A percentile compares a stretch with the other conserved stretches of the same genome.
Conservation (phyloP, 441 rosid species). For the Gossypium trilobum region DNA sequence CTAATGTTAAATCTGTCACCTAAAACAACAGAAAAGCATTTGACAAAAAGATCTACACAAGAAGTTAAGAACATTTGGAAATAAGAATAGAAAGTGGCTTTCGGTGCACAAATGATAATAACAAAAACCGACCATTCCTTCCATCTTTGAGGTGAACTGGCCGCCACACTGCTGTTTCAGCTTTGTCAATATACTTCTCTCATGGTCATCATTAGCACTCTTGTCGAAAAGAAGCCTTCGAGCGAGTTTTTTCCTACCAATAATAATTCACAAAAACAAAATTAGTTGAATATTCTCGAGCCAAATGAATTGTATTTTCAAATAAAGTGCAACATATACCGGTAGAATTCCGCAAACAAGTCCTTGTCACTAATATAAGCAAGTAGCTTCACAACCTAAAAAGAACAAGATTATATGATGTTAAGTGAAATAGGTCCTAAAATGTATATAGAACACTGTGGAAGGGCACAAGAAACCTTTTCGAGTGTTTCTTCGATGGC, state of each 20-base stretch:
- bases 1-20: conserved; percentile 49
- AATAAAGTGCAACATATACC: conserved; percentile 23
- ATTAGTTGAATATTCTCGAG: conserved; percentile 1
- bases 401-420: not conserved
- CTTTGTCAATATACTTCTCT: conserved; percentile 43
- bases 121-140: conserved; percentile 40
- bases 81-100: not conserved
- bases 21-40: conserved; percentile 15
- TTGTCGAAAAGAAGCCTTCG: conserved; percentile 42
- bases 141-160: conserved; percentile 53
- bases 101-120: not conserved
- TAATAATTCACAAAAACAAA: not conserved
- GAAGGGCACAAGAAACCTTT: conserved; percentile 27
- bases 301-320: not conserved
- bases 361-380: conserved; percentile 45
- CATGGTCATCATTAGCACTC: conserved; percentile 50
- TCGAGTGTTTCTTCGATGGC: conserved; percentile 44
- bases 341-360: conserved; percentile 39
- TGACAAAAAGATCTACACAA: not conserved
- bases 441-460: not conserved
- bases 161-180: conserved; percentile 48
- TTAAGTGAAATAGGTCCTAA: not conserved
- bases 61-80: not conserved
- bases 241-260: conserved; percentile 45
- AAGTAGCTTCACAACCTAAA: conserved; percentile 42